Percentiles rank a stretch among this genome's conserved stretches.
phyloP scores from a whole-genome alignment of 805 yeast species.

The Candida silvicultrix region DNA sequence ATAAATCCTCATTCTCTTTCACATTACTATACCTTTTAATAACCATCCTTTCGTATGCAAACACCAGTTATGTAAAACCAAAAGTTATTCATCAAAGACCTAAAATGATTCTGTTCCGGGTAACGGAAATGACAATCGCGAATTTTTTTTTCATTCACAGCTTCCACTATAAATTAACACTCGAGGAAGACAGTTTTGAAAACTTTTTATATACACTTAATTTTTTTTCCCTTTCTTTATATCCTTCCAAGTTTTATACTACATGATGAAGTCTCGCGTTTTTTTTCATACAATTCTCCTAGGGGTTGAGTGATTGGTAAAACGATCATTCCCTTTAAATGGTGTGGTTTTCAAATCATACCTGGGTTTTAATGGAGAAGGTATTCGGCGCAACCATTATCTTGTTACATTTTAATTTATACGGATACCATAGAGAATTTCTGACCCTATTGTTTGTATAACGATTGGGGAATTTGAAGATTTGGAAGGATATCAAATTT shows the following conservation, averaged over 20 bases:
- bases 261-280: constrained; percentile 27
- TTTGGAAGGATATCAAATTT: background rate
- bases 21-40: too few relatives aligned
- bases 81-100: too few relatives aligned
- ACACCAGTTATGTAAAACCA: too few relatives aligned
- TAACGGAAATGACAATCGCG: background rate
- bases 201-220: background rate
- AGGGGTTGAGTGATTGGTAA: constrained; percentile 16
- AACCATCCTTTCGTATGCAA: too few relatives aligned
- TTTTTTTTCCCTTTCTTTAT: constrained; percentile 9
- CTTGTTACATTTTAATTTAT: constrained; percentile 21
- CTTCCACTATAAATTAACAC: constrained; percentile 3
- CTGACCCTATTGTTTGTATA: constrained; percentile 18
- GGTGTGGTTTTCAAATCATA: constrained; percentile 5
- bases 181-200: background rate
- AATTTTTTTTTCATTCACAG: too few relatives aligned
- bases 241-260: constrained; percentile 29
- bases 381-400: constrained; percentile 22
- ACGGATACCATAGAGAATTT: constrained; percentile 22
- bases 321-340: constrained; percentile 13
- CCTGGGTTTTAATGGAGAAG: constrained; percentile 25
- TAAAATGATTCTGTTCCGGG: too few relatives aligned
- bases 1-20: too few relatives aligned
- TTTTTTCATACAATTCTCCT: constrained; percentile 20
- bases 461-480: background rate